Conservation (phyloP, 345 rosid species). For the Euphorbia peplus region DNA sequence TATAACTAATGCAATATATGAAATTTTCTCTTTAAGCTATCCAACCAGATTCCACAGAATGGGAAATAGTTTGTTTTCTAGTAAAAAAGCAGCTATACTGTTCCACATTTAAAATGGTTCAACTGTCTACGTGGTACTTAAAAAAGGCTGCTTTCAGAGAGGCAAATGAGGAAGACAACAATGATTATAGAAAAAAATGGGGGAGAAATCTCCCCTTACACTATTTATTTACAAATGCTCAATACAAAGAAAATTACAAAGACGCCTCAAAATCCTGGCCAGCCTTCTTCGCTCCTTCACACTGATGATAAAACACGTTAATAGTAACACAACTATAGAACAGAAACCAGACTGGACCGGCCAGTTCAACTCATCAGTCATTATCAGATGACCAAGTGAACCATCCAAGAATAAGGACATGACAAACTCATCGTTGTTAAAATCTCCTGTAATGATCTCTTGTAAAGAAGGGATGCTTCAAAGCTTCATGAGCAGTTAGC, state of each 20-base stretch:
- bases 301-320: constrained; percentile 1
- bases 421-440: constrained; percentile 3
- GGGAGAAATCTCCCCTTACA: constrained; percentile 23
- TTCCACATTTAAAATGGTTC: not conserved
- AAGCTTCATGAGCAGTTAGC: constrained; percentile 54
- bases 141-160: not conserved
- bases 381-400: not conserved
- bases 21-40: not conserved
- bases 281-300: not conserved
- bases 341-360: constrained; percentile 4
- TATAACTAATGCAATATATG: not conserved
- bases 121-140: not conserved
- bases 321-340: not conserved
- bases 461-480: constrained; percentile 60
- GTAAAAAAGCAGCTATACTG: not conserved
- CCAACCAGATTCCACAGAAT: not conserved
- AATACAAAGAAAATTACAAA: not conserved
- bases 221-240: constrained; percentile 25
- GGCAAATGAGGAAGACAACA: not conserved
- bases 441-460: constrained; percentile 43
- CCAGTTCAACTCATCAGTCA: constrained; percentile 6
- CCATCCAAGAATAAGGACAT: not conserved
- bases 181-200: not conserved
- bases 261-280: constrained; percentile 6
- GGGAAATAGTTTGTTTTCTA: not conserved